Evolutionary conservation across 1,284 basidiomycete species (phyloP).

Genomic region (Sphaerobolus stellatus): DNA sequence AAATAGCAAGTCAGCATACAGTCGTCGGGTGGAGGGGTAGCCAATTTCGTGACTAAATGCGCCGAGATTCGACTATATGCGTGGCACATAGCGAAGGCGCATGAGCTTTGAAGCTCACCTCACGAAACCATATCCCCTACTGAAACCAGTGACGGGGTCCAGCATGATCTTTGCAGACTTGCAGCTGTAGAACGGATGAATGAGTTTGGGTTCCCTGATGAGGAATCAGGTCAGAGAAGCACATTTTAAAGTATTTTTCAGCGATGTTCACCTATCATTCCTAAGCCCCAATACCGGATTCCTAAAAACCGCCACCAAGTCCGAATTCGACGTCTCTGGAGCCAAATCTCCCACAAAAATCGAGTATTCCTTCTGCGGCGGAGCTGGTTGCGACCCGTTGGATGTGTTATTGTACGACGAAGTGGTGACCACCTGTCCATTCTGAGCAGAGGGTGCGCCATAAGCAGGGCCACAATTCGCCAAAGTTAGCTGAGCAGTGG

Average conservation of each 20-base stretch:
- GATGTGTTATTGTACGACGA: conserved; percentile 29
- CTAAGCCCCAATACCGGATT: conserved; percentile 80
- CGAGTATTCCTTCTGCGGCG: conserved; percentile 80
- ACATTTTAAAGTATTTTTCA: neutral
- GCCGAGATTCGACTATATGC: conserved; percentile 4
- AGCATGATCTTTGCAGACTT: conserved; percentile 94
- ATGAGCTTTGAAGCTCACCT: conserved; percentile 48
- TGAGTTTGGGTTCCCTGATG: conserved; percentile 73
- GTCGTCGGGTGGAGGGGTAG: conserved; percentile 1
- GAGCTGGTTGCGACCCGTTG: conserved; percentile 36
- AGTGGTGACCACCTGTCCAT: conserved; percentile 26
- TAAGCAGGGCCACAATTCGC: conserved; percentile 38
- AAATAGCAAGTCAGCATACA: conserved; percentile 14
- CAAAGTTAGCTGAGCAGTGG: conserved; percentile 36
- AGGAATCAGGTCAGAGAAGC: neutral
- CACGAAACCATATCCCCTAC: conserved; percentile 87
- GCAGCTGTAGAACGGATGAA: conserved; percentile 82
- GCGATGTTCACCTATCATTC: conserved; percentile 44
- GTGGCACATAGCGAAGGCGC: neutral
- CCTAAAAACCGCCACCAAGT: conserved; percentile 84
- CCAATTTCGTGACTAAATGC: neutral
- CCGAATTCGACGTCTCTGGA: conserved; percentile 86
- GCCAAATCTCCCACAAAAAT: conserved; percentile 91
- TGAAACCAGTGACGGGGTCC: conserved; percentile 85
- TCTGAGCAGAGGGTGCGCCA: conserved; percentile 38